Conservation (phyloP, 192 early-diverging fungal species). For the Dissophora ornata region DNA sequence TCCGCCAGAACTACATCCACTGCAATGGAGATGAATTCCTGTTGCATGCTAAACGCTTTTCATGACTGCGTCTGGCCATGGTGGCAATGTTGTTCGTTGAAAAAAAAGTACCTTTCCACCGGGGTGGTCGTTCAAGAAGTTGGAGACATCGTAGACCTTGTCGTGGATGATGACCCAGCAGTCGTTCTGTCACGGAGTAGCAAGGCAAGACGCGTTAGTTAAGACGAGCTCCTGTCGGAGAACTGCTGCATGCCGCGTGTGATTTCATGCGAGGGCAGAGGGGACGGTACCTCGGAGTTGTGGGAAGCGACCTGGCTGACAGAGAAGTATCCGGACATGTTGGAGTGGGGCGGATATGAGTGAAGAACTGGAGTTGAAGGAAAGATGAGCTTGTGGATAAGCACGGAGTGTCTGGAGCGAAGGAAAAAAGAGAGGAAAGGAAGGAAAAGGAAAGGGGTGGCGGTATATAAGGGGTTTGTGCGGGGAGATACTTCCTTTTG, state of each 20-base stretch:
- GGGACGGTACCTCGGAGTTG: slow-evolving; percentile 41
- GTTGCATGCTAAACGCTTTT: too few relatives aligned
- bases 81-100: too few relatives aligned
- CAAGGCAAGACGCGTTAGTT: neutral
- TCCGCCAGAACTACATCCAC: too few relatives aligned
- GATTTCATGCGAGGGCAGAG: too few relatives aligned
- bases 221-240: too few relatives aligned
- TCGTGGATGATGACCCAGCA: slow-evolving; percentile 74
- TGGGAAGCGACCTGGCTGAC: slow-evolving; percentile 49
- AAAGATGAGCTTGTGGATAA: neutral
- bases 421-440: neutral
- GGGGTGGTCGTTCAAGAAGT: slow-evolving; percentile 69
- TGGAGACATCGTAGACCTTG: slow-evolving; percentile 73
- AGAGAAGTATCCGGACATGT: slow-evolving; percentile 46
- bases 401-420: neutral
- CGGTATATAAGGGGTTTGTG: neutral
- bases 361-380: slow-evolving; percentile 4
- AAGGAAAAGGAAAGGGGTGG: neutral
- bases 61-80: too few relatives aligned
- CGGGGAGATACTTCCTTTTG: too few relatives aligned
- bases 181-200: slow-evolving; percentile 32
- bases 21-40: too few relatives aligned
- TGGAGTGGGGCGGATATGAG: neutral
- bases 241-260: too few relatives aligned
- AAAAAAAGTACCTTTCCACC: slow-evolving; percentile 67